Evolutionary conservation across 1,284 basidiomycete genomes (phyloP), one percentile per base, ranked within the genome.

Genomic region (Microbotryum intermedium): DNA sequence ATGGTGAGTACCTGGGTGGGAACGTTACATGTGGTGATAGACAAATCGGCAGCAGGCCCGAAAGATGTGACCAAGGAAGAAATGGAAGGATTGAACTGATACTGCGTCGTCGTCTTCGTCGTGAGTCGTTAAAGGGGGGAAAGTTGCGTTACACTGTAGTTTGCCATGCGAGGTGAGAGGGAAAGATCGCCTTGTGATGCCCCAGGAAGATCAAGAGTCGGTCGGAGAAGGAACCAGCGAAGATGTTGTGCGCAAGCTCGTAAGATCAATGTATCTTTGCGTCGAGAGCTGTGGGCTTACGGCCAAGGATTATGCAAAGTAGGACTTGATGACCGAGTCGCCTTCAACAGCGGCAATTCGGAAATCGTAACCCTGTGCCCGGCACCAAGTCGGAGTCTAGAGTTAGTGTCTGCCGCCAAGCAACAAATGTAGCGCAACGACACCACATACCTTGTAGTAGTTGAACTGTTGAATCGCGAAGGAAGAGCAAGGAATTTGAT

Each of bases 311-410:
- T 57, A 60, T 20, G 57, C 53, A 48, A 68, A 58, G 61, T 59
- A 68, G 18, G 52, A 21, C 65, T 67, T 64, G 51, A 53, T 48
- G 23, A 47, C 39, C 20, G 28, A 58, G 52, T 66, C 61, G 34
- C 64, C 65, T 26, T 59, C 49, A 53, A 54, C 54, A 16, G 20
- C 67, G n/a, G 64, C 69, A 43, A 71, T 57, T 30, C 60, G 54
- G 64, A 61, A 71, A 23, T 64, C 65, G 57, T 70, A 69, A 39
- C 26, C 54, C 59, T 54, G 64, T 69, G 13, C 48, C 5, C 55
- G 6, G 13, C 30, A n/a, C n/a, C n/a, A 21, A 30, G 6, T 16
- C 4, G 45, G 16, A 10, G 46, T 52, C 21, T 11, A 23, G 46
- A 62, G 57, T 23, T 1, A 45, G 55, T 28, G 28, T 20, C 18